These are phyloP conservation scores for Discostella stelligeroides DNA, from an alignment of 108 stramenopile genomes.

Conservation along the genomic window DNA sequence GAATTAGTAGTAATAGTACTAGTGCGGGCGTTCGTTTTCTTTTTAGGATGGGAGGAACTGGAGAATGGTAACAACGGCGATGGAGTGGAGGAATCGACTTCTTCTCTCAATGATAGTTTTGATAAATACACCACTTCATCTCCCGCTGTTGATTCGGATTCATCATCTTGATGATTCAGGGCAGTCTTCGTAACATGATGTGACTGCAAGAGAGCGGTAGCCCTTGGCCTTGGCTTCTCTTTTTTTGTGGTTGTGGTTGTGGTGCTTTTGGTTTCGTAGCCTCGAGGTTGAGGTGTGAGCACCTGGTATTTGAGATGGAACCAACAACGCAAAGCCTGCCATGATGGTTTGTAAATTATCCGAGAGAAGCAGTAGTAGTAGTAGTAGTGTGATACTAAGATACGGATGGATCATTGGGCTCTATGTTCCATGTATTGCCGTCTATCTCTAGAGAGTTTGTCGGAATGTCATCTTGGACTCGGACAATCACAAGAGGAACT, in stretches of 20 bases:
- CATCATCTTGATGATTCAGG: not conserved
- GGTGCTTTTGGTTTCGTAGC: no score
- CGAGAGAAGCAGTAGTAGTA: not conserved
- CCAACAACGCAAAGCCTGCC: constrained; percentile 25
- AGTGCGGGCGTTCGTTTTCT: no score
- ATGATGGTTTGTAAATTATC: not conserved
- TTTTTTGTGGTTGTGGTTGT: no score
- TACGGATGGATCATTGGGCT: not conserved
- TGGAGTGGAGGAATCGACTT: not conserved
- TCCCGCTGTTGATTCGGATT: not conserved
- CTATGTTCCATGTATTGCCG: no score
- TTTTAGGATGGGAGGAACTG: no score
- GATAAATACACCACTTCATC: not conserved
- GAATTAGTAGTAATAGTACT: not conserved
- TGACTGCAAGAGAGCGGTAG: no score
- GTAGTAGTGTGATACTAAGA: not conserved
- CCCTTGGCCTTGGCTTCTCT: no score
- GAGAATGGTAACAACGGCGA: not conserved
- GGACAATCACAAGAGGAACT: no score
- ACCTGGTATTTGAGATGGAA: constrained; percentile 42
- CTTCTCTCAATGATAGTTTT: no score
- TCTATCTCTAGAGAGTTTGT: no score
- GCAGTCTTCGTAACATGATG: no score
- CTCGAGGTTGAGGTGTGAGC: not conserved
- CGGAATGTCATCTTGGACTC: no score